Percentiles rank a stretch among this genome's conserved stretches.
phyloP scores from a whole-genome alignment of 1,284 basidiomycete species.

The Sanghuangporus sanghuang region DNA sequence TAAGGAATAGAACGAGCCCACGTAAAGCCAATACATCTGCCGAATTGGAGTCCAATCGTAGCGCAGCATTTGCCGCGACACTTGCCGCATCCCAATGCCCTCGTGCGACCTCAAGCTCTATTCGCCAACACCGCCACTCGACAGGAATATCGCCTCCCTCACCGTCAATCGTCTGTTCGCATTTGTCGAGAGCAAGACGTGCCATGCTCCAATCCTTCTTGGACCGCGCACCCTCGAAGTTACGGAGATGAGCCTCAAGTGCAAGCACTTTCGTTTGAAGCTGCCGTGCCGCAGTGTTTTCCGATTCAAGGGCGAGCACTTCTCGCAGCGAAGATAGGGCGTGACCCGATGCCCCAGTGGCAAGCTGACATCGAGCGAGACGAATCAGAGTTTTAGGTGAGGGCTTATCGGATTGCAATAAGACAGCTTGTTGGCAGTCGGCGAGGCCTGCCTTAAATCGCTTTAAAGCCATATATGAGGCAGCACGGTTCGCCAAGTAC shows the following conservation, averaged over 20 bases:
- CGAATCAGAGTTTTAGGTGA: conserved; percentile 69
- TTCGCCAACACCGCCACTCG: conserved; percentile 75
- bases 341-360: conserved; percentile 61
- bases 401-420: conserved; percentile 51
- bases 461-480: conserved; percentile 79
- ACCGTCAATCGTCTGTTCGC: conserved; percentile 62
- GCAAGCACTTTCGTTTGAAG: conserved; percentile 56
- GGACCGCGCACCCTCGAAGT: conserved; percentile 51
- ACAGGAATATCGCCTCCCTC: conserved; percentile 69
- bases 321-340: conserved; percentile 59
- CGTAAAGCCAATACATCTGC: conserved; percentile 80
- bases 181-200: conserved; percentile 67
- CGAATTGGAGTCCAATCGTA: conserved; percentile 67
- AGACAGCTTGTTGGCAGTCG: conserved; percentile 74
- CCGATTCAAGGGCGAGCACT: conserved; percentile 50
- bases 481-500: conserved; percentile 82
- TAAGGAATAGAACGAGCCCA: conserved; percentile 75
- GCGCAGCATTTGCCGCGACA: conserved; percentile 69
- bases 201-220: conserved; percentile 68
- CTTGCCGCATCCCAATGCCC: conserved; percentile 68
- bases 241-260: conserved; percentile 60
- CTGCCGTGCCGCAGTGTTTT: conserved; percentile 50
- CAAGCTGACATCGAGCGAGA: conserved; percentile 75
- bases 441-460: conserved; percentile 67
- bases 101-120: conserved; percentile 70